These are phyloP conservation scores for Rheum nobile DNA, from an alignment of 148 eudicot species.

Conservation along the genomic window DNA sequence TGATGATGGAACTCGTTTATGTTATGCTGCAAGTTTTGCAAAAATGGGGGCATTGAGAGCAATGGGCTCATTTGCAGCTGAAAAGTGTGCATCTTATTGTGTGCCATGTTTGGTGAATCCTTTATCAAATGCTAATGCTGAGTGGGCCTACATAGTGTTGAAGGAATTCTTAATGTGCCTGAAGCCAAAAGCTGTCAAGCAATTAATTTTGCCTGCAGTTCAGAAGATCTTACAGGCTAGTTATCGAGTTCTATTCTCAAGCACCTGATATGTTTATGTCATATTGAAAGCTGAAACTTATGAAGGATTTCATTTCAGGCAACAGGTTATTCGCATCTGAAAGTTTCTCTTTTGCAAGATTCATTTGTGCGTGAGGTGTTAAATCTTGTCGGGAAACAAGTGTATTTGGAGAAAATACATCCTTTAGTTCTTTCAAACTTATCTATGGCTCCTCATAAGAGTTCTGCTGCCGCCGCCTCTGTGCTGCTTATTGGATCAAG, in stretches of 20 bases:
- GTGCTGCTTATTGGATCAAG: slow-evolving; percentile 90
- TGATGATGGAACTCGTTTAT: slow-evolving; percentile 52
- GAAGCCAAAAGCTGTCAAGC: slow-evolving; percentile 48
- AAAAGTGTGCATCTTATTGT: slow-evolving; percentile 87
- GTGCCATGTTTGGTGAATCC: slow-evolving; percentile 49
- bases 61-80: slow-evolving; percentile 86
- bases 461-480: slow-evolving; percentile 79
- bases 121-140: slow-evolving; percentile 69
- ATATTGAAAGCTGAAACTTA: slow-evolving; percentile 11
- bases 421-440: slow-evolving; percentile 69
- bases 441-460: slow-evolving; percentile 59
- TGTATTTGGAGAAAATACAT: slow-evolving; percentile 66
- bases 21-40: slow-evolving; percentile 76
- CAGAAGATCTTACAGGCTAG: slow-evolving; percentile 93
- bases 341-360: slow-evolving; percentile 95
- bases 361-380: slow-evolving; percentile 91
- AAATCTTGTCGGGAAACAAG: slow-evolving; percentile 69
- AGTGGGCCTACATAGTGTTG: slow-evolving; percentile 62
- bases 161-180: slow-evolving; percentile 59
- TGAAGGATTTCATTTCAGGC: slow-evolving; percentile 43
- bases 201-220: slow-evolving; percentile 58
- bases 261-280: background rate
- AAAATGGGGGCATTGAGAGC: slow-evolving; percentile 70
- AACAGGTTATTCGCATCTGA: slow-evolving; percentile 73
- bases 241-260: slow-evolving; percentile 18